Evolutionary conservation across 257 asterid species (phyloP), one percentile per base, ranked within the genome.

Genomic region (Nicotiana noctiflora): DNA sequence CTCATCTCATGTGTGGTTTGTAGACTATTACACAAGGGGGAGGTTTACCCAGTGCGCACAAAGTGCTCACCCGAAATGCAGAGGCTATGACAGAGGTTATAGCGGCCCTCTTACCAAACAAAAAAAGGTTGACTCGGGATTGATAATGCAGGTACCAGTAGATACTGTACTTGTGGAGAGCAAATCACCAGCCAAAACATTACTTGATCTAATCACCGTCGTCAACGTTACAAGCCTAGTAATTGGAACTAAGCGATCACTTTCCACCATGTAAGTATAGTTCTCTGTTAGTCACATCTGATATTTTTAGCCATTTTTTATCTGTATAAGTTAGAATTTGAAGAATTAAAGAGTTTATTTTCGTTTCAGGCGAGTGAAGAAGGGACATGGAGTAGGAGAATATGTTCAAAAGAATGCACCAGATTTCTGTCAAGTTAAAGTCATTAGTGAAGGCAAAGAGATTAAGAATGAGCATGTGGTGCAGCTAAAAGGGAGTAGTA

Each of bases 151-250:
- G 98, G 90, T 94, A 57, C 80, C 74, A 27, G 98, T 88, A 81
- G 98, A 92, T 78, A 92, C 97, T 27, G 91, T 92, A 93, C 90
- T 94, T 70, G 87, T 92, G 82, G 98, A 94, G 90, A 94, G 97
- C 91, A 91, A 81, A 75, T 88, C 94, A 82, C 82, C 92, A 49
- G 84, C 87, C 49, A 92, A 94, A 87, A 89, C 98, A 67, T 90
- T 94, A 60, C 21, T 92, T 57, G 95, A 91, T 81, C 92, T 92
- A 80, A 90, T 92, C 81, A 79, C 83, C n/a, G 89, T 92, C 29
- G 94, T 84, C 78, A 90, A 90, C 67, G 89, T 91, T 81, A 88
- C 92, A 32, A 81, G 76, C 68, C 93, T 94, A 79, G 87, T 94
- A 68, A 89, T 94, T 78, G 97, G 98, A 79, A 85, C 91, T 40